Evolutionary conservation across 108 stramenopile species (phyloP).

Genomic region (Pseudonitzschia multiseries): DNA sequence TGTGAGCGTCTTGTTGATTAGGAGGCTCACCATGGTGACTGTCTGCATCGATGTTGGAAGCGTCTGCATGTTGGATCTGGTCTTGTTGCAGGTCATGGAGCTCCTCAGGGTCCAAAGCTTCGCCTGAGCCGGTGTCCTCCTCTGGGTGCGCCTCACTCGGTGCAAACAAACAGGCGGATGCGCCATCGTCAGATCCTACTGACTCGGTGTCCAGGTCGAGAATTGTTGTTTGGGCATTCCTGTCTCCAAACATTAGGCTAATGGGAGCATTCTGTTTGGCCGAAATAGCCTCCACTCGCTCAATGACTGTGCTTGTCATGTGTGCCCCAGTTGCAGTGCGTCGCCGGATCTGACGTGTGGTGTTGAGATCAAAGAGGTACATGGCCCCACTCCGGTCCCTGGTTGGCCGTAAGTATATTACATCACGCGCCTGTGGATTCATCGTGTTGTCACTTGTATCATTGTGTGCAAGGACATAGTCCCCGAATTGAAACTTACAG

Average conservation of each 20-base stretch:
- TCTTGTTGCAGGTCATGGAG: no score
- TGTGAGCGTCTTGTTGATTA: no score
- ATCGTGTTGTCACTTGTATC: no score
- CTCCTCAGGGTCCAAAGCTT: no score
- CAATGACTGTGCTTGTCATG: neutral
- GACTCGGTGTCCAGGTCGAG: neutral
- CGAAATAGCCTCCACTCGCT: neutral
- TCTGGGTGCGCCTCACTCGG: no score
- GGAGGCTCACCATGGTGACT: no score
- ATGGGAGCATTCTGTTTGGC: neutral
- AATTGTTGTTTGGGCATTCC: neutral
- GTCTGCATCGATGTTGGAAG: no score
- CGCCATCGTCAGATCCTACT: no score
- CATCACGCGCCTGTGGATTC: neutral
- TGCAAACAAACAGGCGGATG: no score
- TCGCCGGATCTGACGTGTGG: neutral
- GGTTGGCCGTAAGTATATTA: neutral
- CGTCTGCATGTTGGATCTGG: no score
- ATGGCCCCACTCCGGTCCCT: neutral
- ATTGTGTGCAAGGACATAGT: neutral
- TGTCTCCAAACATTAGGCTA: neutral
- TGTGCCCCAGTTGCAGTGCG: neutral
- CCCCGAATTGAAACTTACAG: neutral
- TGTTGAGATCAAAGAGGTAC: neutral
- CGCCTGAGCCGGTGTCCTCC: no score